Evolutionary conservation across 2,329 filamentous ascomycete genomes (phyloP), one percentile per base, ranked within the genome.

Genomic region (Aureobasidium pullulans): DNA sequence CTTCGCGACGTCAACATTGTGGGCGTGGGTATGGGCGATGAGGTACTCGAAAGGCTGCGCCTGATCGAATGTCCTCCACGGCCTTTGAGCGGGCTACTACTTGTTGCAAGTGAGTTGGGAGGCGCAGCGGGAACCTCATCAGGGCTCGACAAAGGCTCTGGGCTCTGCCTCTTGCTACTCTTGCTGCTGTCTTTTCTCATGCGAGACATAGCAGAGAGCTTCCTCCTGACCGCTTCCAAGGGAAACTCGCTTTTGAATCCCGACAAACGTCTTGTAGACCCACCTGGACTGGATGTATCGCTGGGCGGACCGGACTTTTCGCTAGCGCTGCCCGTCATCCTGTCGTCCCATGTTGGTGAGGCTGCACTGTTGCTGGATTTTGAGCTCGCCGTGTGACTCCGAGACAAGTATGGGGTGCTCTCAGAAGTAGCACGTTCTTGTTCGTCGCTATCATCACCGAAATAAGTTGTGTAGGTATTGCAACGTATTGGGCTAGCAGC

Each of bases 381-480:
- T 5, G 40, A 56, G 28, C 40, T 56, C 11, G 31, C 52, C 1
- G 52, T 42, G 28, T 46, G 52, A 19, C 40, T 56, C 46, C 40
- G 39, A 36, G 39, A 34, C 40, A 46, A 29, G 11, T 19, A 10
- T 15, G 52, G 19, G 2, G 6, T 11, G 1, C 36, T 40, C 16
- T 28, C 39, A 29, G 29, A 19, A 43, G 43, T 8, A 1, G 15
- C 10, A n/a, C 32, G 19, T 15, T 60, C 61, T 11, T 62, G 61
- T 13, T 62, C 62, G 1, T 63, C 62, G 32, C 52, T 56, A 39
- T 64, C 64, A 10, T 56, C 15, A 23, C 31, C 40, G n/a, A 29
- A n/a, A 37, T 31, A 29, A 13, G 40, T 37, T 16, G 52, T 31
- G 16, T 6, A 44, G 19, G 32, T 39, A 23, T 57, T 29, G 34